Evolutionary conservation across 2,329 filamentous ascomycete species (phyloP), one percentile per base, ranked within the genome.

Genomic region (Tothia fuscella): DNA sequence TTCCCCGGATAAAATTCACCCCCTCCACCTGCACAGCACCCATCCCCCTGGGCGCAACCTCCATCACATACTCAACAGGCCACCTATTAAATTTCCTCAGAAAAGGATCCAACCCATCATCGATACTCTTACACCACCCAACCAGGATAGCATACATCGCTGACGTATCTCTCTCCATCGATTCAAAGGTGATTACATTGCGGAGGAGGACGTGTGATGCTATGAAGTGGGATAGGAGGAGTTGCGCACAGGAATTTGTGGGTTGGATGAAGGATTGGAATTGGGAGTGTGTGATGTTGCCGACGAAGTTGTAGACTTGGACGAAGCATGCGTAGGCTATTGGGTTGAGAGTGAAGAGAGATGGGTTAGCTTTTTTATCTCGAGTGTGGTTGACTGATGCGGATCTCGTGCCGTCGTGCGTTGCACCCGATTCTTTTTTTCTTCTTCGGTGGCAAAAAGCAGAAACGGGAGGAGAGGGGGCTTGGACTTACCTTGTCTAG

Each of bases 211-310:
- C 54, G 39, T 70, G 63, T 0, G 68, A 49, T 1, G 63, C 59
- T n/a, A 70, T 58, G 48, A 67, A 69, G 48, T 70, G 65, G 5
- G 62, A 56, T 4, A 70, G 56, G 4, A 71, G 51, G 3, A 69
- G 59, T 21, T 63, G 63, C 1, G 63, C 57, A 3, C 63, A 47
- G 33, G 50, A 50, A 40, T 71, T 69, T 29, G 52, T 50, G 0
- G 62, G 55, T 31, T 64, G 55, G 44, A 68, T 56, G 50, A 70
- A 67, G 1, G 54, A 52, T 31, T 60, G 56, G 45, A 71, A 69
- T 14, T 60, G 51, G 2, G 56, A 54, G 35, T 64, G 57, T 2
- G 56, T 56, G 53, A 67, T 58, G 5, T 53, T 46, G 20, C 62
- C 62, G 26, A 66, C 61, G 3, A 52, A 45, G 42, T 59, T 60